phyloP scores from a whole-genome alignment of 2,329 filamentous ascomycete species.

The Magnaporthiopsis rhizophila region DNA sequence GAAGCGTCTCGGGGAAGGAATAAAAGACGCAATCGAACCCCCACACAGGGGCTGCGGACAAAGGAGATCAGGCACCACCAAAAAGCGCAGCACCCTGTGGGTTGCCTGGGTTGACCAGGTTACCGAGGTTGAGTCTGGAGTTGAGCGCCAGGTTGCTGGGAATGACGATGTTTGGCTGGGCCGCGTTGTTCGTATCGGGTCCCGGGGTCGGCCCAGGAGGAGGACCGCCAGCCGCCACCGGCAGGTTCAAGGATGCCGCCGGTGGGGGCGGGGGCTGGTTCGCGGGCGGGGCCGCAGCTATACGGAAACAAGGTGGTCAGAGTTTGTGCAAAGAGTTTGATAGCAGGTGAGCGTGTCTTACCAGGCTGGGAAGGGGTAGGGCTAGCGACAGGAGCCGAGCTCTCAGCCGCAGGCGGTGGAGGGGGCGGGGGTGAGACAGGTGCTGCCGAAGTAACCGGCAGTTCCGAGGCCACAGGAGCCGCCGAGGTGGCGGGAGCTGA shows the following conservation, averaged over 20 bases:
- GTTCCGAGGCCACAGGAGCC: not conserved
- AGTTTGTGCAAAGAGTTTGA: not conserved
- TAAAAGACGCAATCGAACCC: not conserved
- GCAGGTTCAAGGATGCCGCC: constrained; percentile 13
- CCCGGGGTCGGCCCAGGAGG: constrained; percentile 14
- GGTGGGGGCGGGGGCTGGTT: not conserved
- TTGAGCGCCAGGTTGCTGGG: constrained; percentile 30
- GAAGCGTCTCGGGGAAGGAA: not conserved
- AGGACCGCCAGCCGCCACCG: constrained; percentile 14
- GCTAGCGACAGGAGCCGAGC: not conserved
- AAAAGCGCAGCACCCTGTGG: not conserved
- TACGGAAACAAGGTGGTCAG: not conserved
- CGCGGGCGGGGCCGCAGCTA: not conserved
- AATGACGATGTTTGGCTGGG: constrained; percentile 26
- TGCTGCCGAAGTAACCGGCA: not conserved
- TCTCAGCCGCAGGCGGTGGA: not conserved
- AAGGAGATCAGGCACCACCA: not conserved
- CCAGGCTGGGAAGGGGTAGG: not conserved
- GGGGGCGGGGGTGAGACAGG: not conserved
- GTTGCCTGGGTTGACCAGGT: constrained; percentile 21
- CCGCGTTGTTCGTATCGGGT: constrained; percentile 17
- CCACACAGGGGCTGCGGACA: not conserved
- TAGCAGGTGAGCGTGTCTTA: not conserved
- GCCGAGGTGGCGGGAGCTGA: not conserved
- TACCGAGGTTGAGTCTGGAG: constrained; percentile 36